Conservation (phyloP, 1,284 basidiomycete species). For the Fomitopsis betulina region DNA sequence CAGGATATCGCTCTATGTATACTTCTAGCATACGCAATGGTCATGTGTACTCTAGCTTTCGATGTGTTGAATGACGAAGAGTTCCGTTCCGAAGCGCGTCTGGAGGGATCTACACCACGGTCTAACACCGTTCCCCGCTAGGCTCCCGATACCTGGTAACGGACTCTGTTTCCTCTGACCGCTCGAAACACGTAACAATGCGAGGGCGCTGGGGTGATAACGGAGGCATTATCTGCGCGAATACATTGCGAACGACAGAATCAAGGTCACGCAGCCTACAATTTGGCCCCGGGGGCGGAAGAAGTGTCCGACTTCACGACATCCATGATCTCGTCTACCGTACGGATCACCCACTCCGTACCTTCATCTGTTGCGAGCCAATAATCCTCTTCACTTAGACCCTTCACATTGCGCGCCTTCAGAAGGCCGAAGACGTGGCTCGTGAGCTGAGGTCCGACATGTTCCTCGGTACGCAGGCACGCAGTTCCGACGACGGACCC, state of each 20-base stretch:
- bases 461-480: conserved; percentile 84
- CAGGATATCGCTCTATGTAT: conserved; percentile 4
- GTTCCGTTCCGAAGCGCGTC: conserved; percentile 3
- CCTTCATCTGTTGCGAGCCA: conserved; percentile 92
- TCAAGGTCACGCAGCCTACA: conserved; percentile 37
- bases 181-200: not conserved
- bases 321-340: conserved; percentile 79
- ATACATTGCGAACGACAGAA: not conserved
- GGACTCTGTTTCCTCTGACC: conserved; percentile 1
- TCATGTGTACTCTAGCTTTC: conserved; percentile 6
- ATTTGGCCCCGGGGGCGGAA: conserved; percentile 45
- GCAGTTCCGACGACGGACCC: conserved; percentile 89
- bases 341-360: conserved; percentile 86
- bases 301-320: conserved; percentile 51
- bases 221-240: conserved; percentile 1
- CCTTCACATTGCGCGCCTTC: conserved; percentile 65
- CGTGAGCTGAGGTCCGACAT: conserved; percentile 87
- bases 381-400: conserved; percentile 68
- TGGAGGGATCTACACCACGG: not conserved
- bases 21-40: conserved; percentile 4
- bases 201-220: not conserved
- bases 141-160: not conserved
- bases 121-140: conserved; percentile 1
- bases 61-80: conserved; percentile 1
- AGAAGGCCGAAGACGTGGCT: conserved; percentile 93